Evolutionary conservation across 139 green algal species (phyloP).

Genomic region (Chlorella vulgaris): DNA sequence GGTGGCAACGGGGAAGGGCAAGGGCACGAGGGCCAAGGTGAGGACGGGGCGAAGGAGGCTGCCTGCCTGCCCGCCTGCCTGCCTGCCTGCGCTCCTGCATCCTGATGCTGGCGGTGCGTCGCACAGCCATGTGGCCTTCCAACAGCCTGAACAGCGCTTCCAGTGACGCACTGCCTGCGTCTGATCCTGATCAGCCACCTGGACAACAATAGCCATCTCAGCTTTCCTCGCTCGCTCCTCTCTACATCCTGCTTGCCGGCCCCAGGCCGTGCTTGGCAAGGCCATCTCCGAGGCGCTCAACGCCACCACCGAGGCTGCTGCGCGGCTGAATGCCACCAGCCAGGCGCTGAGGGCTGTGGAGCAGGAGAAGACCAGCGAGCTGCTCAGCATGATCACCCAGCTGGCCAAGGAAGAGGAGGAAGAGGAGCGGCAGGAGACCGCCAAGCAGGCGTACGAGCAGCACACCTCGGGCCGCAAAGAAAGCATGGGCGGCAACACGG

Average conservation of each 20-base stretch:
- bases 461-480: constrained; percentile 14
- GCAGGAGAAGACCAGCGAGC: constrained; percentile 41
- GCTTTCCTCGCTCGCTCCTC: too few species aligned
- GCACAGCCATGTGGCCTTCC: too few species aligned
- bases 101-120: too few species aligned
- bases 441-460: neutral
- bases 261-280: too few species aligned
- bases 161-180: too few species aligned
- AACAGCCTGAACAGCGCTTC: too few species aligned
- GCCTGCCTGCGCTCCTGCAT: neutral
- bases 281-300: constrained; percentile 38
- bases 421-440: constrained; percentile 3
- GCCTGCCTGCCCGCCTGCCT: too few species aligned
- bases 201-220: neutral
- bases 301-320: constrained; percentile 32
- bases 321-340: constrained; percentile 35
- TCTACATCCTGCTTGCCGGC: too few species aligned
- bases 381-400: constrained; percentile 36
- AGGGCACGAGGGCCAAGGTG: neutral
- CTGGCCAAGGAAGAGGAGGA: constrained; percentile 28
- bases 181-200: too few species aligned
- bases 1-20: neutral
- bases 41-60: neutral
- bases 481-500: neutral
- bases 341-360: constrained; percentile 36